Evolutionary conservation across 108 stramenopile species (phyloP).

Genomic region (Mediolabrus comicus): DNA sequence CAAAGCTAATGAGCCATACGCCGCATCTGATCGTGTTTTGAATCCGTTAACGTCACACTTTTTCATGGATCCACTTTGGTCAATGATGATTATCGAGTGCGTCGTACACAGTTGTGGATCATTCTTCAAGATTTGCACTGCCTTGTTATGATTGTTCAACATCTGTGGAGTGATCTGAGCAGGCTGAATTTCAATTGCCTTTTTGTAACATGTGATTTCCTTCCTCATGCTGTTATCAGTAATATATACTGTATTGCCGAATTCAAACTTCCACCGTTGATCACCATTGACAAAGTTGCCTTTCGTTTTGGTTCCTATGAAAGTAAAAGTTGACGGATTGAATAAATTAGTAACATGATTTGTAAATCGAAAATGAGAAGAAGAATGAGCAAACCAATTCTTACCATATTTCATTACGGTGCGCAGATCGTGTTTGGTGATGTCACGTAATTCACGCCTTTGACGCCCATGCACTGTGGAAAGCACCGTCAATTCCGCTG

Average conservation of each 20-base stretch:
- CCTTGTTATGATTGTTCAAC: conserved; percentile 23
- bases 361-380: too few species aligned
- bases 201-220: conserved; percentile 57
- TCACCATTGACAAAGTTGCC: conserved; percentile 29
- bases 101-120: conserved; percentile 55
- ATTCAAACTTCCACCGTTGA: conserved; percentile 51
- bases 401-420: conserved; percentile 59
- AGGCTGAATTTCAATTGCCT: conserved; percentile 41
- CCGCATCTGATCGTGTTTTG: conserved; percentile 49
- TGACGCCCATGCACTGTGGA: conserved; percentile 60
- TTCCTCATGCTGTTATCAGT: conserved; percentile 28
- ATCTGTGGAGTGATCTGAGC: conserved; percentile 32
- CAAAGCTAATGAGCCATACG: conserved; percentile 50
- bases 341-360: too few species aligned
- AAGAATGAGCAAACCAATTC: too few species aligned
- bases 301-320: conserved; percentile 17
- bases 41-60: conserved; percentile 49
- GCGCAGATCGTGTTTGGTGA: conserved; percentile 52
- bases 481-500: conserved; percentile 52
- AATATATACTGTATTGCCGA: conserved; percentile 55
- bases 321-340: too few species aligned
- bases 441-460: conserved; percentile 56
- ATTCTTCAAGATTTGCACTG: conserved; percentile 33
- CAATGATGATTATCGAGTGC: conserved; percentile 62
- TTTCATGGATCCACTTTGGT: conserved; percentile 62